Evolutionary conservation across 2,329 filamentous ascomycete genomes (phyloP).

Genomic region (Claviceps sp.): DNA sequence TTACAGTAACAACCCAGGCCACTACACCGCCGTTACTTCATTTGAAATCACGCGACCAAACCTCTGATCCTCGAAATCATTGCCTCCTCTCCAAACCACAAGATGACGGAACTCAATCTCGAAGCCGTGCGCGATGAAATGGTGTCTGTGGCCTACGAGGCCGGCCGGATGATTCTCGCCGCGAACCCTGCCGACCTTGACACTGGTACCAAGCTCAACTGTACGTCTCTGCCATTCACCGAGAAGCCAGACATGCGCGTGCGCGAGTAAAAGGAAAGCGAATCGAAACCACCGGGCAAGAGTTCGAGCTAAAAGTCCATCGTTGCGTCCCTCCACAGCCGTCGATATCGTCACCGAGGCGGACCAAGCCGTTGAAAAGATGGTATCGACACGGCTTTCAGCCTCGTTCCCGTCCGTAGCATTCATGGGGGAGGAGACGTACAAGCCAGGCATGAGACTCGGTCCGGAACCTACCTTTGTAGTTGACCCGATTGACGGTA

Average conservation of each 20-base stretch:
- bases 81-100: background rate
- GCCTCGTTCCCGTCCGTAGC: slow-evolving; percentile 39
- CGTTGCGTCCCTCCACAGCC: slow-evolving; percentile 25
- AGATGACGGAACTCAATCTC: slow-evolving; percentile 32
- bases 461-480: slow-evolving; percentile 61
- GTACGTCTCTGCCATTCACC: slow-evolving; percentile 23
- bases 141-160: slow-evolving; percentile 45
- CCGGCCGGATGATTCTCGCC: slow-evolving; percentile 49
- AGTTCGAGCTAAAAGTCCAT: background rate
- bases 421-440: slow-evolving; percentile 69
- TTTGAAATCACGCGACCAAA: too few species aligned
- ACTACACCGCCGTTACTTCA: too few species aligned
- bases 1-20: too few species aligned
- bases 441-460: slow-evolving; percentile 50
- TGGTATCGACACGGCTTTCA: slow-evolving; percentile 41
- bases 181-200: slow-evolving; percentile 46
- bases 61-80: too few species aligned
- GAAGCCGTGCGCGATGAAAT: slow-evolving; percentile 49
- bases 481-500: slow-evolving; percentile 68
- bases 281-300: background rate
- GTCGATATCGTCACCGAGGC: slow-evolving; percentile 57
- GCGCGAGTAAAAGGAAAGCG: background rate
- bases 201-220: slow-evolving; percentile 51
- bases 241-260: too few species aligned
- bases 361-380: slow-evolving; percentile 50